Percentiles rank a stretch among this genome's conserved stretches.
phyloP scores from a whole-genome alignment of 257 asterid species.

The Petunia axillaris region DNA sequence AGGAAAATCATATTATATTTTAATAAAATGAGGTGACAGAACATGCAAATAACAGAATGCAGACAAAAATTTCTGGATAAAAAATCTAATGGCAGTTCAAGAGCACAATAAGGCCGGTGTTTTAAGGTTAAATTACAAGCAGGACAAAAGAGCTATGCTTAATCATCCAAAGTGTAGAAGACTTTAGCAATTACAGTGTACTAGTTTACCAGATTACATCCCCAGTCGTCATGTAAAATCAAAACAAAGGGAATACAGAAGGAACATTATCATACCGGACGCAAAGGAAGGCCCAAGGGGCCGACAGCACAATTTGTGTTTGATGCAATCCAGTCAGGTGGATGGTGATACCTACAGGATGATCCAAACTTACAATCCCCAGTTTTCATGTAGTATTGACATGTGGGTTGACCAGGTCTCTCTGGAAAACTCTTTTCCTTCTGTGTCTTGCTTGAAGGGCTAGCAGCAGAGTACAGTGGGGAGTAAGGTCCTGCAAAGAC shows the following conservation, averaged over 20 bases:
- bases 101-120: background rate
- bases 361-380: conserved; percentile 90
- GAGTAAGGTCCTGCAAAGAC: conserved; percentile 57
- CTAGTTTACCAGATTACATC: background rate
- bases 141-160: too few species aligned
- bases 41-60: background rate
- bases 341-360: conserved; percentile 85
- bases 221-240: background rate
- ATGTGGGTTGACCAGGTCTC: conserved; percentile 75
- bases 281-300: conserved; percentile 85
- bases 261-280: conserved; percentile 61
- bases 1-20: conserved; percentile 4
- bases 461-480: conserved; percentile 50
- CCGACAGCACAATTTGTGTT: conserved; percentile 58
- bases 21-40: background rate
- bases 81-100: conserved; percentile 4
- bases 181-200: background rate
- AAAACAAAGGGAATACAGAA: conserved; percentile 1
- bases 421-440: conserved; percentile 70
- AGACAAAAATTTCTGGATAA: background rate
- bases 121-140: too few species aligned
- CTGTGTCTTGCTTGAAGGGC: conserved; percentile 42
- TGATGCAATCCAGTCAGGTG: conserved; percentile 58
- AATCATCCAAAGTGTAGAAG: background rate
- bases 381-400: conserved; percentile 80